Conservation (phyloP, 257 asterid genomes). For the Jacaranda copaia region DNA sequence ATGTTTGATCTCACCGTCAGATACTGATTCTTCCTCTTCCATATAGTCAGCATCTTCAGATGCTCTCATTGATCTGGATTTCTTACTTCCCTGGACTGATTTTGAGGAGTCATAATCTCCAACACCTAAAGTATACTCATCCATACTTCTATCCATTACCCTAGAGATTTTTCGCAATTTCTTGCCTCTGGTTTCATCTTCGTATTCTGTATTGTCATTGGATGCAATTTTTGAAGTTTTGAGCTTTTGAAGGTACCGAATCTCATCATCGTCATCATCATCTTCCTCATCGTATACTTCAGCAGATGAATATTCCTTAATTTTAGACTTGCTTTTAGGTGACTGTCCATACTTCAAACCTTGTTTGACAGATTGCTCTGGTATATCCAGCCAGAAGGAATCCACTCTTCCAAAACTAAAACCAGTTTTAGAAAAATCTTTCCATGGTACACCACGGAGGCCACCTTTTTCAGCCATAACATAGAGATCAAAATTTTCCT, state of each 20-base stretch:
- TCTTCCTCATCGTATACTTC: constrained; percentile 61
- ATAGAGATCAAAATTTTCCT: constrained; percentile 48
- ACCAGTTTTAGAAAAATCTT: constrained; percentile 70
- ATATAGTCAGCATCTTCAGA: constrained; percentile 58
- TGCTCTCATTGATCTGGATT: constrained; percentile 40
- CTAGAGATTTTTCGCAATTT: constrained; percentile 56
- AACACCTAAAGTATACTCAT: constrained; percentile 43
- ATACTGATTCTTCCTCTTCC: constrained; percentile 58
- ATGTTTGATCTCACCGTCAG: constrained; percentile 57
- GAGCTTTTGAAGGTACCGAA: constrained; percentile 76
- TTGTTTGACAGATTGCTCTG: constrained; percentile 46
- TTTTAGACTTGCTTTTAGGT: constrained; percentile 51
- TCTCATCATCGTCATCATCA: constrained; percentile 66
- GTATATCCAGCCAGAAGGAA: constrained; percentile 39
- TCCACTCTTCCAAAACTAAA: constrained; percentile 50
- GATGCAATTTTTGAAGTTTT: constrained; percentile 52
- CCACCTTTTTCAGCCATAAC: constrained; percentile 43
- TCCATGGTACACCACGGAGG: constrained; percentile 80
- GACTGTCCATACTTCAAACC: constrained; percentile 41
- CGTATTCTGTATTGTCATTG: constrained; percentile 47
- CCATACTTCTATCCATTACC: constrained; percentile 49
- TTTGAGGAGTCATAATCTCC: constrained; percentile 49
- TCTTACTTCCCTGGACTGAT: constrained; percentile 55
- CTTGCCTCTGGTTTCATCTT: constrained; percentile 56
- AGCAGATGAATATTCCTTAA: constrained; percentile 47